Percentiles rank a stretch among this genome's conserved stretches.
phyloP scores from a whole-genome alignment of 371 early-diverging fungal species.

The Dichotomocladium elegans region DNA sequence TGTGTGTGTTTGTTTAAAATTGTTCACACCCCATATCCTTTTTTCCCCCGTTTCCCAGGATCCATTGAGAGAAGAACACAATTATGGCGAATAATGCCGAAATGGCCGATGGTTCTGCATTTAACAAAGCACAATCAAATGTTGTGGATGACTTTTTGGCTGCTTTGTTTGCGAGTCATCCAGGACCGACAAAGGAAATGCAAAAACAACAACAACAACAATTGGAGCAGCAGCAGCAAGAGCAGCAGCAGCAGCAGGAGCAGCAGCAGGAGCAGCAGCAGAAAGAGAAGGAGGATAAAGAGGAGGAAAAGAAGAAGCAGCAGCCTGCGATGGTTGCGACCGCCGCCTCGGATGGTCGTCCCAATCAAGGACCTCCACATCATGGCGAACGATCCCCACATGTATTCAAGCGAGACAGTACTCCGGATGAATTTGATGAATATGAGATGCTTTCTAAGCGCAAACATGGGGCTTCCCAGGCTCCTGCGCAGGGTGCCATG shows the following conservation, averaged over 20 bases:
- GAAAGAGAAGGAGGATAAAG: background rate
- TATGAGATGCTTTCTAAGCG: conserved; percentile 41
- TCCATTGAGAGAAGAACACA: no score
- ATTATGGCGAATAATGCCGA: no score
- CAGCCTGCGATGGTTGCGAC: background rate
- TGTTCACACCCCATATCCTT: no score
- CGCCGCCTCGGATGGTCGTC: conserved; percentile 3
- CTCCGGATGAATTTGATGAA: conserved; percentile 48
- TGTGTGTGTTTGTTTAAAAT: no score
- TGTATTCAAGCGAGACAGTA: conserved; percentile 10
- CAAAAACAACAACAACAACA: conserved; percentile 6
- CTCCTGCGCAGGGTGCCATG: no score
- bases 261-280: background rate
- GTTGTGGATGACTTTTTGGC: conserved; percentile 48
- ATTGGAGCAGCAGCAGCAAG: background rate
- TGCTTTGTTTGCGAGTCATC: conserved; percentile 40
- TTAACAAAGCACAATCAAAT: conserved; percentile 17
- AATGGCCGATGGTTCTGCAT: background rate
- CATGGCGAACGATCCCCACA: no score
- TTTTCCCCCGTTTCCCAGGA: no score
- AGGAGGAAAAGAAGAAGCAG: background rate
- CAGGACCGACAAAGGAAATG: conserved; percentile 50
- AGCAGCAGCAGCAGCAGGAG: background rate
- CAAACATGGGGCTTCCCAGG: conserved; percentile 5
- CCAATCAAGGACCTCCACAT: no score